Conservation (phyloP, 2,329 filamentous ascomycete genomes). For the Aspergillus candidus region DNA sequence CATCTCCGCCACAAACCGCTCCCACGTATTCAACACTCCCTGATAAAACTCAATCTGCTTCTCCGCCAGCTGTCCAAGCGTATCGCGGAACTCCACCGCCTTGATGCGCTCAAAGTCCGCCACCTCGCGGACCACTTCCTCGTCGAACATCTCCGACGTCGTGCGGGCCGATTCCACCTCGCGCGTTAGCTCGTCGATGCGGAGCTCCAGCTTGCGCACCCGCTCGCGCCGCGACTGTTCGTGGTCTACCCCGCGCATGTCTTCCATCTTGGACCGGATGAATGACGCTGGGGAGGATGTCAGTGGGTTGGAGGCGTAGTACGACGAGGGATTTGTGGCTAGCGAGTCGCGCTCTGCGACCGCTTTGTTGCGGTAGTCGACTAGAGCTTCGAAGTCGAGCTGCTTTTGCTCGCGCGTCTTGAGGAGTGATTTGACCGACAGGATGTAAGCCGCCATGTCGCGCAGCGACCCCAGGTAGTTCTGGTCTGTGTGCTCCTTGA, state of each 20-base stretch:
- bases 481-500: conserved; percentile 89
- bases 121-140: conserved; percentile 90
- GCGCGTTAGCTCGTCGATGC: conserved; percentile 82
- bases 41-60: conserved; percentile 84
- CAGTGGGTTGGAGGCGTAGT: conserved; percentile 49
- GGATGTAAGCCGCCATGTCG: conserved; percentile 92
- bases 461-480: conserved; percentile 88
- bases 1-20: conserved; percentile 83
- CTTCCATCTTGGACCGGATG: conserved; percentile 89
- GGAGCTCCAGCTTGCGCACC: conserved; percentile 80
- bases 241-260: conserved; percentile 93
- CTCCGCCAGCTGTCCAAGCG: conserved; percentile 75
- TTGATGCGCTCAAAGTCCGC: conserved; percentile 96
- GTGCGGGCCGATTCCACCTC: conserved; percentile 85
- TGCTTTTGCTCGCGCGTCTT: conserved; percentile 96
- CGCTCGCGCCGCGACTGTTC: conserved; percentile 84
- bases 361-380: conserved; percentile 90
- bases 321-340: conserved; percentile 55
- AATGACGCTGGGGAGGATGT: conserved; percentile 72
- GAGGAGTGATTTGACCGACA: conserved; percentile 78
- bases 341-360: conserved; percentile 79
- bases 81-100: conserved; percentile 81
- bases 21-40: conserved; percentile 75
- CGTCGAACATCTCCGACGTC: conserved; percentile 87
- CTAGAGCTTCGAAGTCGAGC: conserved; percentile 91